Evolutionary conservation across 345 rosid species (phyloP).

Genomic region (Chamaenerion angustifolium): DNA sequence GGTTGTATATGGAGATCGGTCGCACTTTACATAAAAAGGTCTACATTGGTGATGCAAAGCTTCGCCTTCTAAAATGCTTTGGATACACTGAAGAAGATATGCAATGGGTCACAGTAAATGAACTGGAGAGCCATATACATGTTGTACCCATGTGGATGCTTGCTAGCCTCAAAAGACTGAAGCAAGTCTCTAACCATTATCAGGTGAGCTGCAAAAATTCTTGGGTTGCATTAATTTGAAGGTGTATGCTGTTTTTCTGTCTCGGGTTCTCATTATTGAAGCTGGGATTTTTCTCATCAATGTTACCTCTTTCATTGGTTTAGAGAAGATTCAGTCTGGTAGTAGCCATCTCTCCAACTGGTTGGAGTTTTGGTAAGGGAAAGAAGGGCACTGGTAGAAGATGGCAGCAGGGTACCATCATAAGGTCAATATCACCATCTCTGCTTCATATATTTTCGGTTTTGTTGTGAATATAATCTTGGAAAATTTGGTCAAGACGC

Average conservation of each 20-base stretch:
- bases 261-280: no score
- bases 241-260: background rate
- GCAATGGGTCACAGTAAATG: constrained; percentile 75
- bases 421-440: constrained; percentile 36
- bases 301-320: background rate
- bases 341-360: constrained; percentile 93
- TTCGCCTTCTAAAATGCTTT: constrained; percentile 56
- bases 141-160: constrained; percentile 96
- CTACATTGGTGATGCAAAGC: constrained; percentile 54
- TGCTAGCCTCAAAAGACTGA: constrained; percentile 87
- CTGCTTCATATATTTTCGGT: background rate
- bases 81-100: constrained; percentile 70
- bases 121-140: constrained; percentile 81
- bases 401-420: constrained; percentile 90
- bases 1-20: constrained; percentile 86
- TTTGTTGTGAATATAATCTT: background rate
- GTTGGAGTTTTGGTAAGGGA: constrained; percentile 84
- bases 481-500: background rate
- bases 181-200: constrained; percentile 64
- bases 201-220: constrained; percentile 26
- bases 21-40: constrained; percentile 59
- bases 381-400: constrained; percentile 79
- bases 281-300: no score
- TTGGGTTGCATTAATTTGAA: background rate
- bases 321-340: constrained; percentile 69